Evolutionary conservation across 2,329 filamentous ascomycete species (phyloP).

Genomic region (Talaromyces sp.): DNA sequence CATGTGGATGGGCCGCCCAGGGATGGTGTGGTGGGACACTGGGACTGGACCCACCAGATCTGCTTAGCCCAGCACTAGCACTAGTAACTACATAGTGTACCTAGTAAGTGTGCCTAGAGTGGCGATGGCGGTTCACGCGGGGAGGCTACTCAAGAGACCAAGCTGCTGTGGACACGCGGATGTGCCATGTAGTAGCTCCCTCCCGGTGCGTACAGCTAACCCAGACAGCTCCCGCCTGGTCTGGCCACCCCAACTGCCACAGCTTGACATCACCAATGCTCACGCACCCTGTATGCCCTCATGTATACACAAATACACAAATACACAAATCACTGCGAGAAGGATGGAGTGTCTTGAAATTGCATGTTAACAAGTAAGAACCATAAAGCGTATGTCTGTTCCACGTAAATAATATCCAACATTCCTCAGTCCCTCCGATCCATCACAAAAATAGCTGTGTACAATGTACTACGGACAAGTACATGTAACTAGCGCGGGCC

Average conservation of each 20-base stretch:
- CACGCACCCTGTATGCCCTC: conserved; percentile 8
- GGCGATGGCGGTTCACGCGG: conserved; percentile 7
- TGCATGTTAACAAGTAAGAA: no score
- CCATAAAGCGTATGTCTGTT: background rate
- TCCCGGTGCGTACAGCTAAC: background rate
- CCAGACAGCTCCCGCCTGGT: conserved; percentile 1
- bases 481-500: background rate
- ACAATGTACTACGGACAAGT: background rate
- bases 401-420: background rate
- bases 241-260: conserved; percentile 15
- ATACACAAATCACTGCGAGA: background rate
- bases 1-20: conserved; percentile 16
- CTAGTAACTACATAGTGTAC: no score
- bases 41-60: background rate
- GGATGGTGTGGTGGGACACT: background rate
- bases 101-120: background rate
- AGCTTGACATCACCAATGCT: conserved; percentile 14
- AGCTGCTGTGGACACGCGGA: background rate
- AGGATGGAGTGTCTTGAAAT: background rate
- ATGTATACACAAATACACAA: background rate
- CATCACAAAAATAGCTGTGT: background rate
- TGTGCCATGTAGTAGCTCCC: background rate
- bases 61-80: background rate
- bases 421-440: background rate
- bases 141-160: background rate